Evolutionary conservation across 495 filamentous ascomycete genomes (phyloP).

Genomic region (Lentithecium fluviatile): DNA sequence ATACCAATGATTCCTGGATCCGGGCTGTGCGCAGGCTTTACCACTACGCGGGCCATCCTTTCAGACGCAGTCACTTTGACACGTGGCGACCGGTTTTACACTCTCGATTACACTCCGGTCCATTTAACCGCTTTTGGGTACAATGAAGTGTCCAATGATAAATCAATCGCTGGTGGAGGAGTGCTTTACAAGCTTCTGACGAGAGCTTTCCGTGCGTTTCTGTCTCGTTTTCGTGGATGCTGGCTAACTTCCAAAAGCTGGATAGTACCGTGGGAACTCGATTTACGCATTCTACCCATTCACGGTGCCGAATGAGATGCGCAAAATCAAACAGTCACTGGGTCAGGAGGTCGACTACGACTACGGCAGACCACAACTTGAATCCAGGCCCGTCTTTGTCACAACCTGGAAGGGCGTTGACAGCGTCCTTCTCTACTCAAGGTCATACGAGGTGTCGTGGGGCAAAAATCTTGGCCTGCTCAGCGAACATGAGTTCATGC

Average conservation of each 20-base stretch:
- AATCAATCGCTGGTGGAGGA: neutral
- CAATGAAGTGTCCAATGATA: neutral
- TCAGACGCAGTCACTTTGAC: conserved; percentile 81
- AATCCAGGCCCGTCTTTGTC: conserved; percentile 43
- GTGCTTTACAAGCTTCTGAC: conserved; percentile 69
- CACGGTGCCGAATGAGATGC: conserved; percentile 72
- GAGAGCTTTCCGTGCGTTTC: conserved; percentile 60
- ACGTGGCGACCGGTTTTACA: conserved; percentile 82
- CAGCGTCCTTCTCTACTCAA: conserved; percentile 57
- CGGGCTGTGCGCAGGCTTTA: conserved; percentile 74
- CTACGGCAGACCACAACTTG: conserved; percentile 58
- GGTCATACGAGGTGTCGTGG: conserved; percentile 67
- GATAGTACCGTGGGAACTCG: conserved; percentile 74
- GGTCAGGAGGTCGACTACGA: conserved; percentile 58
- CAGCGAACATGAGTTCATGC: conserved; percentile 56
- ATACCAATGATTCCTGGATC: conserved; percentile 69
- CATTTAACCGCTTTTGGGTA: conserved; percentile 34
- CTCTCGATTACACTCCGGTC: conserved; percentile 43
- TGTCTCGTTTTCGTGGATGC: neutral
- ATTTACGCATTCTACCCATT: conserved; percentile 89
- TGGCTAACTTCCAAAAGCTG: conserved; percentile 39
- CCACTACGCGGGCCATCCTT: conserved; percentile 75
- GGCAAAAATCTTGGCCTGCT: conserved; percentile 55
- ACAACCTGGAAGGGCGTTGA: conserved; percentile 58
- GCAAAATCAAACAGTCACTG: conserved; percentile 70